Evolutionary conservation across 2,329 filamentous ascomycete species (phyloP), one percentile per base, ranked within the genome.

Genomic region (Pseudogymnoascus sp.): DNA sequence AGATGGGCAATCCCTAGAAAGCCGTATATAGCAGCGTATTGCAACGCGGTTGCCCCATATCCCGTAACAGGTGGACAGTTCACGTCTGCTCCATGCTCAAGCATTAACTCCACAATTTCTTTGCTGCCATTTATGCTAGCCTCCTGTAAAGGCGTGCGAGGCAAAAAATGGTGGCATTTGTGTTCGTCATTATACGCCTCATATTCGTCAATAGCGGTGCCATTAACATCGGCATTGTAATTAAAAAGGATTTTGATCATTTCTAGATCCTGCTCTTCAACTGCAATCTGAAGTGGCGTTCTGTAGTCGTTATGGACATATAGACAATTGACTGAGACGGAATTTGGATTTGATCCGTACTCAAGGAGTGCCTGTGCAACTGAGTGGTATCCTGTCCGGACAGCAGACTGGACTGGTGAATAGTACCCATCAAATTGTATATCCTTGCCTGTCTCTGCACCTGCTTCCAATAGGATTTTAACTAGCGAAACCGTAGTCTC

Each of bases 41-140:
- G 65, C 9, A 71, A 62, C 47, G 68, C 69, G n/a, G 68, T 69
- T 40, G 60, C 33, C 24, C 66, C 67, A n/a, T 7, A 6, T 8
- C 26, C 13, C 17, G 13, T 31, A 13, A 39, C 61, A 50, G 63
- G 10, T 10, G 40, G 33, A 5, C 59, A 47, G 58, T 64, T 64
- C 17, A 61, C 59, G 24, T 64, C 54, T 24, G 63, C 61, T 29
- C 63, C 63, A 21, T 21, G 2, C 21, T 21, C 21, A 21, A 36
- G 9, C 10, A 36, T 9, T 36, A 36, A 4, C 11, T 47, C 41
- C 1, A 47, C 3, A 10, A 47, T 29, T 1, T 47, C 41, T 47
- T 15, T 47, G 7, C 1, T 29, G 0, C 41, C 24, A n/a, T n/a
- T n/a, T n/a, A 47, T 1, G 13, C 13, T 47, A 0, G 41, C 41